Percentiles rank a stretch among this genome's conserved stretches.
phyloP scores from a whole-genome alignment of 768 basidiomycete species.

The Trametes coccinea region DNA sequence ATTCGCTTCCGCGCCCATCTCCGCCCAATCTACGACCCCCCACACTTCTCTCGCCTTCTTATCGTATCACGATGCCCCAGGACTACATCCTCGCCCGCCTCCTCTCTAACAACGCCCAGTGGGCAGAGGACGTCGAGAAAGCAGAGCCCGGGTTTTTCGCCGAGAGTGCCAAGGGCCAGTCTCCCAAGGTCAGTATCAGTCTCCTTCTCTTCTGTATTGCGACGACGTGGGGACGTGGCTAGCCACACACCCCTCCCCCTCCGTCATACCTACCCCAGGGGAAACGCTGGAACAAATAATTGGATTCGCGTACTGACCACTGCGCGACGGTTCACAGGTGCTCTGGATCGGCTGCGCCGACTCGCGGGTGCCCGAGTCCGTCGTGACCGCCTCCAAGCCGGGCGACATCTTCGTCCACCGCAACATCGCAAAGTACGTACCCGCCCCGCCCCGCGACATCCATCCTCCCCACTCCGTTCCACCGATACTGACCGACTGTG shows the following conservation, averaged over 20 bases:
- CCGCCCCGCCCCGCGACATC: neutral
- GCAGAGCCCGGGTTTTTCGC: constrained; percentile 66
- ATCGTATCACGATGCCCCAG: constrained; percentile 14
- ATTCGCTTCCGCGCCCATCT: neutral
- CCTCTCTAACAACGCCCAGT: constrained; percentile 59
- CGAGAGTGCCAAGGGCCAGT: constrained; percentile 61
- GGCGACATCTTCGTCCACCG: constrained; percentile 84
- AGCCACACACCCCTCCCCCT: neutral
- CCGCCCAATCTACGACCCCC: neutral
- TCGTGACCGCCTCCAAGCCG: constrained; percentile 65
- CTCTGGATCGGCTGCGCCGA: constrained; percentile 86
- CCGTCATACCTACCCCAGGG: neutral
- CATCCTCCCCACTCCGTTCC: neutral
- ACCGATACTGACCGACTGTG: neutral
- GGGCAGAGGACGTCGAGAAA: constrained; percentile 61
- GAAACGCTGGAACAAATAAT: no score
- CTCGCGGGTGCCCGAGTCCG: constrained; percentile 81
- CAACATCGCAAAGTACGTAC: constrained; percentile 82
- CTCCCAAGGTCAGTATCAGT: constrained; percentile 52
- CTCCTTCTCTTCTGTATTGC: neutral
- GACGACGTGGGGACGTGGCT: neutral
- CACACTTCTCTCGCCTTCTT: neutral
- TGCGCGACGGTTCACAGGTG: constrained; percentile 41
- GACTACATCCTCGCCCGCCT: constrained; percentile 33
- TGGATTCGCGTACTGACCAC: neutral